Conservation (phyloP, 1,284 basidiomycete genomes). For the Ustilago esculenta region DNA sequence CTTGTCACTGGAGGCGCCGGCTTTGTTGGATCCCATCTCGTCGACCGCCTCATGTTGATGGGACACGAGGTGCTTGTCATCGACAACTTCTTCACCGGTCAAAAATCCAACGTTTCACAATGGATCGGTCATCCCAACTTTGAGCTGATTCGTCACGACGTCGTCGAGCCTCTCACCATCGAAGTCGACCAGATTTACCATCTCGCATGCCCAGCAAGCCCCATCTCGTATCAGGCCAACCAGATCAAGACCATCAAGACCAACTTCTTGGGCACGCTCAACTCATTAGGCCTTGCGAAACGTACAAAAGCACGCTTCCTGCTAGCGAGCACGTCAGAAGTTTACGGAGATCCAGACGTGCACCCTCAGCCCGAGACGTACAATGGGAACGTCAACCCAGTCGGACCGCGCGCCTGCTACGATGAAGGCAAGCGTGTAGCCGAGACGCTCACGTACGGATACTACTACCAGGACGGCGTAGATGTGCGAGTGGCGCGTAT, state of each 20-base stretch:
- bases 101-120: conserved; percentile 81
- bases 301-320: conserved; percentile 95
- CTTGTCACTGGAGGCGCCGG: conserved; percentile 93
- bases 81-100: conserved; percentile 98
- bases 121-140: conserved; percentile 95
- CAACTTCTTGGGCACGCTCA: conserved; percentile 85
- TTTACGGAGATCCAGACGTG: conserved; percentile 95
- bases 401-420: conserved; percentile 95
- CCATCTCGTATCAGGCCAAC: conserved; percentile 58
- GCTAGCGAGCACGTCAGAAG: conserved; percentile 94
- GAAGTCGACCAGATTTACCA: conserved; percentile 63
- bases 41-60: conserved; percentile 92
- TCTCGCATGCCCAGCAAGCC: conserved; percentile 58
- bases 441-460: conserved; percentile 68
- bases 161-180: conserved; percentile 68
- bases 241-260: conserved; percentile 78
- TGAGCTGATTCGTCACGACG: conserved; percentile 95
- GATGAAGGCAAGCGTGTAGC: conserved; percentile 77
- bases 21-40: conserved; percentile 94
- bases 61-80: conserved; percentile 97
- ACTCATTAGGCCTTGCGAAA: conserved; percentile 98
- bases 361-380: conserved; percentile 84
- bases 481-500: conserved; percentile 73
- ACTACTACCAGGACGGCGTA: conserved; percentile 90
- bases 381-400: conserved; percentile 88